Evolutionary conservation across 192 early-diverging fungal genomes (phyloP).

Genomic region (Phycomyces blakesleeanus): DNA sequence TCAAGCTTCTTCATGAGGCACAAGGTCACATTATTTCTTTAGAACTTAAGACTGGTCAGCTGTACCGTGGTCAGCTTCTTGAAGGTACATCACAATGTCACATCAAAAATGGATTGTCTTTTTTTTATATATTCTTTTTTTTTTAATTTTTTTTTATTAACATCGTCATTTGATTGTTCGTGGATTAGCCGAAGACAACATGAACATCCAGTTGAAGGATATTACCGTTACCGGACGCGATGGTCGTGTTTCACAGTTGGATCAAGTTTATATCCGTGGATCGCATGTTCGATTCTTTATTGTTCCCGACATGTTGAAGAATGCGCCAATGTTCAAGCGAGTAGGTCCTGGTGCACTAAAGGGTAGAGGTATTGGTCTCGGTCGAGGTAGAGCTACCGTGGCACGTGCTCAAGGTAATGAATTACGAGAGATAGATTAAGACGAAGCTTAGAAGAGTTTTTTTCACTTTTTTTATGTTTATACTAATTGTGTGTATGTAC

Average conservation of each 20-base stretch:
- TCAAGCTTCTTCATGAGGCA: constrained; percentile 96
- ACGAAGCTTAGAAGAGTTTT: background rate
- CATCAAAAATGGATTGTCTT: background rate
- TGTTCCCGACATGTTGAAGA: constrained; percentile 99
- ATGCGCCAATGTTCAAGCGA: constrained; percentile 97
- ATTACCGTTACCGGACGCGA: constrained; percentile 92
- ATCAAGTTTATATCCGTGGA: constrained; percentile 95
- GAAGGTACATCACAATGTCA: constrained; percentile 56
- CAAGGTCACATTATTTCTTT: constrained; percentile 95
- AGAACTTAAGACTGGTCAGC: constrained; percentile 91
- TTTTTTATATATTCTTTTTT: no score
- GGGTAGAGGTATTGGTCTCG: constrained; percentile 80
- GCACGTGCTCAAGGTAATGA: constrained; percentile 68
- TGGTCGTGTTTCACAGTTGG: constrained; percentile 85
- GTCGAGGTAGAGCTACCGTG: constrained; percentile 76
- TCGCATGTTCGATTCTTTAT: constrained; percentile 91
- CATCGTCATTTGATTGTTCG: constrained; percentile 2
- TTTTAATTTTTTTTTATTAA: constrained; percentile 3
- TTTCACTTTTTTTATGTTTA: background rate
- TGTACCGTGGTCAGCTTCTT: constrained; percentile 91
- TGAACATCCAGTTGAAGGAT: constrained; percentile 97
- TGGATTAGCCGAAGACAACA: constrained; percentile 89
- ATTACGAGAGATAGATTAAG: constrained; percentile 2
- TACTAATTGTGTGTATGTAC: background rate
- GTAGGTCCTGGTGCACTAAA: constrained; percentile 79